Base-by-base conservation (phyloP, 805 yeast species). In the Lipomyces kockii region DNA sequence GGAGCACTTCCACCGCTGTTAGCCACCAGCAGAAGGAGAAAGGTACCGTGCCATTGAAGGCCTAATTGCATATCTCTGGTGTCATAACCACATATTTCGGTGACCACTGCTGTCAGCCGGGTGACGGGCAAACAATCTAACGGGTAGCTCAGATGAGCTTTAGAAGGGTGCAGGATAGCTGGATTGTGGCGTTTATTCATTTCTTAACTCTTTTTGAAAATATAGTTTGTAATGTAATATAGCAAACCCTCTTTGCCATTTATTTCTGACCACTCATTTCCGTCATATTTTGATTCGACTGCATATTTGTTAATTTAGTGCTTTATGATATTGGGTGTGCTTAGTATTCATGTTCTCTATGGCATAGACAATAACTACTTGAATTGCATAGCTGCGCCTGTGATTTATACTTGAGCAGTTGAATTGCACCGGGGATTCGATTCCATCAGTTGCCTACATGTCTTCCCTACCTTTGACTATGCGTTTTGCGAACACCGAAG, bases 11-110 rank as follows among this genome's bases (percentile, higher is more conserved):
- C 0, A 61, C 58, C 11, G 53, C 65, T 32, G 71, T 34, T 22
- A 25, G 9, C 49, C 46, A 56, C 20, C 59, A 64, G 32, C 61
- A 67, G 29, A 66, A 68, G 61, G 71, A 68, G 22, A 66, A 68
- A 29, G 55, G 34, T n/a, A n/a, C 20, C 8, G 49, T 49, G 17
- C 20, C 63, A 58, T 20, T 20, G 25, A 67, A 67, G 66, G 71
- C 66, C 6, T 67, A 65, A 57, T 14, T 32, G 20, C 8, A 22
- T 25, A 20, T 43, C 49, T 43, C 22, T 17, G 49, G 49, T 43
- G 20, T 43, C 20, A 43, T 43, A 4, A 37, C 14, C n/a, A n/a
- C 49, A 11, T 17, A 43, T 43, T 43, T 22, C 22, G 20, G 11
- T 3, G 49, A 43, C 49, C 20, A 12, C 9, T 5, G 22, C 9